Percentiles rank a stretch among this genome's conserved stretches.
Evolutionary conservation across 2,329 filamentous ascomycete genomes (phyloP).

Genomic region (Arthrobotrys sphaeroides): DNA sequence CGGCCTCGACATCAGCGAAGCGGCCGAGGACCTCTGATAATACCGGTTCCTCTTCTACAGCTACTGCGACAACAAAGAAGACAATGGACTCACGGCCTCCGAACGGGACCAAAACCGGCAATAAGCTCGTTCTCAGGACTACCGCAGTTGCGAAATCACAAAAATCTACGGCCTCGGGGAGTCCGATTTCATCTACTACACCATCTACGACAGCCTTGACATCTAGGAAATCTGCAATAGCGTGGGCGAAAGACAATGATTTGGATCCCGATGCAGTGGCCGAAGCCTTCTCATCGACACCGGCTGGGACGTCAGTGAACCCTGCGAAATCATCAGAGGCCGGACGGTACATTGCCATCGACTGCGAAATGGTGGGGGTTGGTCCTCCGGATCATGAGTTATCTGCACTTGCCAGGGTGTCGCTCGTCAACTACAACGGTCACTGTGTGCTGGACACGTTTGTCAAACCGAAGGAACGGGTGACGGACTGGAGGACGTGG

Average conservation of each 20-base stretch:
- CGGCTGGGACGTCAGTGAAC: not conserved
- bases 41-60: too few species aligned
- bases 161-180: constrained; percentile 12
- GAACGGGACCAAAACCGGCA: constrained; percentile 1
- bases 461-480: constrained; percentile 77
- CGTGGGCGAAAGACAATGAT: constrained; percentile 42
- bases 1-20: constrained; percentile 13
- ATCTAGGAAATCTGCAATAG: constrained; percentile 26
- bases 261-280: constrained; percentile 57
- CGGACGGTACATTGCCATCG: constrained; percentile 90
- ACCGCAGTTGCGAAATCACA: constrained; percentile 34
- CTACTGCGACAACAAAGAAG: not conserved
- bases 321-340: constrained; percentile 68
- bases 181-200: not conserved
- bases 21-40: constrained; percentile 23
- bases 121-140: constrained; percentile 42
- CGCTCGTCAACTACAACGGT: constrained; percentile 92
- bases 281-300: constrained; percentile 4
- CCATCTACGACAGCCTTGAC: not conserved
- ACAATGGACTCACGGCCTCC: constrained; percentile 8
- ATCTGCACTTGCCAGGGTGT: constrained; percentile 84
- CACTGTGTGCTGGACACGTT: constrained; percentile 93
- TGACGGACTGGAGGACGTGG: constrained; percentile 89
- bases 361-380: constrained; percentile 98
- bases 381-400: constrained; percentile 74